Base-by-base conservation (phyloP, 2,329 filamentous ascomycete genomes). In the Microcyclospora pomicola region DNA sequence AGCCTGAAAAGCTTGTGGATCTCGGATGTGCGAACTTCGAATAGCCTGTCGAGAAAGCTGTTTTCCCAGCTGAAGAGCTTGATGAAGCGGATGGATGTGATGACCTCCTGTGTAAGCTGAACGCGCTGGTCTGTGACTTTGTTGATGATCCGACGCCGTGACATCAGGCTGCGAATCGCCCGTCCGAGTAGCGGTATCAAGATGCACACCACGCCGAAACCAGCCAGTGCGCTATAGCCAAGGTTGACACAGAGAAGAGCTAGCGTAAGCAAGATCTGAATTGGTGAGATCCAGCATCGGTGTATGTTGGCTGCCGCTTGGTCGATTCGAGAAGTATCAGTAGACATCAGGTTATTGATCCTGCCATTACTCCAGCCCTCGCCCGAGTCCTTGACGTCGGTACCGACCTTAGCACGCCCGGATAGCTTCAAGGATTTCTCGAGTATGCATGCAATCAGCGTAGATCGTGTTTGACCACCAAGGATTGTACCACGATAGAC, bases 11-110 rank as follows among this genome's bases (percentile, higher is more conserved):
- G 86, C n/a, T 80, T 75, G 40, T 70, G 65, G 43, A 96, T 86
- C 59, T 96, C 88, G 43, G 71, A 71, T 37, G 69, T 69, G 40
- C 88, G 75, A 44, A 93, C 81, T 15, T 77, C 71, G 35, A 75
- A 73, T 10, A 93, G 69, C 12, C 84, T 75, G 32, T 75, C 67
- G 10, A 92, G 63, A 53, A 94, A 93, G 12, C 81, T 79, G 38
- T 71, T 76, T 56, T 94, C 85, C 86, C 86, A 94, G 9, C 83
- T 85, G 55, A 92, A 93, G 58, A 75, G 92, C 58, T 94, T 94
- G 62, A 94, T 85, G 52, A 94, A 93, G 24, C 85, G 73, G 27
- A 92, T 84, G 0, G 83, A 82, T 51, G 84, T 80, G n/a, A 94
- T 53, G 33, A 93, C 91, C 55, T 94, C 85, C 55, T 93, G 85